Conservation (phyloP, 2,329 filamentous ascomycete genomes). For the Colletotrichum noveboracense region DNA sequence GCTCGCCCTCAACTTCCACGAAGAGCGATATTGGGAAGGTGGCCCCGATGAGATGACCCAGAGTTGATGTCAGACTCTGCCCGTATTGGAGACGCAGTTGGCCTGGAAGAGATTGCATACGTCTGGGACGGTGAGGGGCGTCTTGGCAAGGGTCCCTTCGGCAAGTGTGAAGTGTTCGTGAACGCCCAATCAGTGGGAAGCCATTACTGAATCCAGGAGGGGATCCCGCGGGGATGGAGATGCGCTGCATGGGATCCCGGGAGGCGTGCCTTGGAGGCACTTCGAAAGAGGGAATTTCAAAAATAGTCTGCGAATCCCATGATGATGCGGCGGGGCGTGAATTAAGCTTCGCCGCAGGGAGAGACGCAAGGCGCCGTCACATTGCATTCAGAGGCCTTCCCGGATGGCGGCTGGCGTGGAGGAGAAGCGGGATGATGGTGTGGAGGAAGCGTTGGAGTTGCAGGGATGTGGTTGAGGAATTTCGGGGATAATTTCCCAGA, state of each 20-base stretch:
- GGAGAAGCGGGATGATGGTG: not conserved
- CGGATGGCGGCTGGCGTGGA: not conserved
- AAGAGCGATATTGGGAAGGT: not conserved
- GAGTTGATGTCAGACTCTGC: slow-evolving; percentile 1
- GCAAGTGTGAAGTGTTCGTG: not conserved
- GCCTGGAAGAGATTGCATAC: not conserved
- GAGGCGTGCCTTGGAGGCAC: not conserved
- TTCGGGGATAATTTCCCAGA: not conserved
- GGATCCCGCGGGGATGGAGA: slow-evolving; percentile 6
- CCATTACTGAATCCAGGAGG: slow-evolving; percentile 12
- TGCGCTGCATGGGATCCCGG: not conserved
- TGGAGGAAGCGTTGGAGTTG: not conserved
- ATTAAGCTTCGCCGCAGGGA: slow-evolving; percentile 6
- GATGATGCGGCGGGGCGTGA: slow-evolving; percentile 6
- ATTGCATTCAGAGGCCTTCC: not conserved
- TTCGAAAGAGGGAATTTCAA: slow-evolving; percentile 15
- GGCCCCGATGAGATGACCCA: not conserved
- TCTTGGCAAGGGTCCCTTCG: not conserved
- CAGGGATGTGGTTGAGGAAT: not conserved
- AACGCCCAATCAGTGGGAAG: slow-evolving; percentile 7
- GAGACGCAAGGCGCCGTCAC: not conserved
- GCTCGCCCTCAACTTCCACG: not conserved
- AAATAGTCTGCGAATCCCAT: slow-evolving; percentile 18
- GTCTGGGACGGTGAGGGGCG: not conserved
- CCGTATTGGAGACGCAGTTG: not conserved